Evolutionary conservation across 2,329 filamentous ascomycete genomes (phyloP).

Genomic region (Rosellinia necatrix): DNA sequence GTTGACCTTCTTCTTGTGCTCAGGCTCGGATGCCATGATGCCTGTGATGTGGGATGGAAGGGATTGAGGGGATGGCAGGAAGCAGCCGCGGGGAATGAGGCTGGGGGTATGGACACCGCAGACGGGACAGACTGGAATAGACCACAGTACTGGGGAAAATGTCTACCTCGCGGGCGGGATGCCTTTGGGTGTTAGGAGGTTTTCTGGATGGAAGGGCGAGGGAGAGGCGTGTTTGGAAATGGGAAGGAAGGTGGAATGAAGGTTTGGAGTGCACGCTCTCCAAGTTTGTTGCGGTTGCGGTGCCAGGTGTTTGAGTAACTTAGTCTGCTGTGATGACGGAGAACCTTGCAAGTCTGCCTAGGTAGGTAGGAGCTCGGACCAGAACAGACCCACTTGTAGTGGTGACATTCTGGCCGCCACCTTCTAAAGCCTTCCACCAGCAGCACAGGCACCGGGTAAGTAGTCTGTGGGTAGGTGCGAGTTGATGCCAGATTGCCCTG

Average conservation of each 20-base stretch:
- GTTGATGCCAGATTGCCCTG: conserved; percentile 25
- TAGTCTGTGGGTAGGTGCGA: too few species aligned
- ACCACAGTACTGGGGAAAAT: conserved; percentile 1
- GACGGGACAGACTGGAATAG: too few species aligned
- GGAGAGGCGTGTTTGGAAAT: neutral
- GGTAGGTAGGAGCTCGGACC: conserved; percentile 34
- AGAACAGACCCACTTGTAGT: conserved; percentile 16
- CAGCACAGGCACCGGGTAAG: conserved; percentile 10
- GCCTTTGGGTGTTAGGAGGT: neutral
- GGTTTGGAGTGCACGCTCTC: conserved; percentile 13
- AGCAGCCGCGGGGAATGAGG: neutral
- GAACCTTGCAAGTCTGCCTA: too few species aligned
- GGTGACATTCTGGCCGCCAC: conserved; percentile 27
- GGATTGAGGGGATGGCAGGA: neutral
- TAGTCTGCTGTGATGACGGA: conserved; percentile 35
- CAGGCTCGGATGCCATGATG: conserved; percentile 74
- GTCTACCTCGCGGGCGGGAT: conserved; percentile 10
- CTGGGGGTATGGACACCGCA: neutral
- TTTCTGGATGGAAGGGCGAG: conserved; percentile 6
- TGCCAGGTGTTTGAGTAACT: conserved; percentile 26
- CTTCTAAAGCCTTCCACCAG: conserved; percentile 32
- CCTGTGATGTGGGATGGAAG: conserved; percentile 24
- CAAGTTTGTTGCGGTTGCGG: conserved; percentile 21
- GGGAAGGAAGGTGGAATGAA: conserved; percentile 23
- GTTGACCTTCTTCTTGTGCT: conserved; percentile 83